These are phyloP conservation scores for Zymoseptoria ardabiliae DNA, from an alignment of 2,329 filamentous ascomycete genomes.

Conservation along the genomic window DNA sequence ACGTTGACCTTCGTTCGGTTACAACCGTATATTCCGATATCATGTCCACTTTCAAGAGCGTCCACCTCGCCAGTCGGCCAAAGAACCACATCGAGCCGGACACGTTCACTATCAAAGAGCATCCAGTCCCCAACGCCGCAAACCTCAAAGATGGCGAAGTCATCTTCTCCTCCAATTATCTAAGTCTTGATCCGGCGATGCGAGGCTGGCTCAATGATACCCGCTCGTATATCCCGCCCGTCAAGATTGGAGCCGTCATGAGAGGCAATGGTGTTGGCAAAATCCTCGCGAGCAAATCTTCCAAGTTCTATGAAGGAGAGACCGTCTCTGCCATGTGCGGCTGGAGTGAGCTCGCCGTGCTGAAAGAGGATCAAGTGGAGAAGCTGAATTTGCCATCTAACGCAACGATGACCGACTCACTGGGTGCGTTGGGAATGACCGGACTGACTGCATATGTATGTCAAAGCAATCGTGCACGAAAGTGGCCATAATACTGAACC, in stretches of 20 bases:
- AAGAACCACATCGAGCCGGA: constrained; percentile 18
- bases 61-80: constrained; percentile 20
- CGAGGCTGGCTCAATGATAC: constrained; percentile 43
- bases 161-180: constrained; percentile 41
- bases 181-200: constrained; percentile 49
- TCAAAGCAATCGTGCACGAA: not conserved
- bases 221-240: constrained; percentile 41
- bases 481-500: not conserved
- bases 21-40: not conserved
- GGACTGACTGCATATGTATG: constrained; percentile 61
- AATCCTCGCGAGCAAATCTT: constrained; percentile 32
- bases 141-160: constrained; percentile 33
- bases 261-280: constrained; percentile 31
- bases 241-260: constrained; percentile 37
- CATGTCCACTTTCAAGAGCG: constrained; percentile 14
- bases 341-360: constrained; percentile 38
- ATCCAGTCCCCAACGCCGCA: constrained; percentile 12
- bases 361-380: constrained; percentile 20
- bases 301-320: constrained; percentile 28
- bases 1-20: no score
- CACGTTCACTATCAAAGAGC: constrained; percentile 18
- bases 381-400: constrained; percentile 20
- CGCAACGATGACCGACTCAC: constrained; percentile 20
- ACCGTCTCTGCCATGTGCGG: constrained; percentile 27
- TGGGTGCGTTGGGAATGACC: constrained; percentile 48